Percentiles rank a stretch among this genome's conserved stretches.
phyloP scores from a whole-genome alignment of 306 rosid species.

The Canavalia gladiata region DNA sequence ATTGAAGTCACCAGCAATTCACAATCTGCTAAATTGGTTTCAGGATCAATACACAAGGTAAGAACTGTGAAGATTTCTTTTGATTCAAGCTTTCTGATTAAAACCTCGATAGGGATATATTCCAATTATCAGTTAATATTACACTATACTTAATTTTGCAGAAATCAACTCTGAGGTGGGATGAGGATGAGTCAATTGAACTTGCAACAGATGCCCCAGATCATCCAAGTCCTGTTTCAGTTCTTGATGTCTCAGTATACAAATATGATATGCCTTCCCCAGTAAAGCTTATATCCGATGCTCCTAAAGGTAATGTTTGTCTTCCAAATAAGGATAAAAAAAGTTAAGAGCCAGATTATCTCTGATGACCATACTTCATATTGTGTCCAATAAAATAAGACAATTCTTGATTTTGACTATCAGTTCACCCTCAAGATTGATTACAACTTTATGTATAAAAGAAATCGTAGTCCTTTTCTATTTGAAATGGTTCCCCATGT shows the following conservation, averaged over 20 bases:
- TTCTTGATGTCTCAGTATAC: slow-evolving; percentile 66
- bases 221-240: slow-evolving; percentile 79
- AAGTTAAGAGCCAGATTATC: slow-evolving; percentile 6
- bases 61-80: slow-evolving; percentile 44
- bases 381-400: slow-evolving; percentile 26
- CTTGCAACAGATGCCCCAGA: slow-evolving; percentile 60
- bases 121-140: slow-evolving; percentile 15
- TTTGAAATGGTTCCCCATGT: not conserved
- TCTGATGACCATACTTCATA: slow-evolving; percentile 9
- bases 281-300: slow-evolving; percentile 54
- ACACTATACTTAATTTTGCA: slow-evolving; percentile 46
- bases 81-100: slow-evolving; percentile 3
- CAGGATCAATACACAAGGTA: slow-evolving; percentile 61
- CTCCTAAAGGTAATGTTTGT: slow-evolving; percentile 63
- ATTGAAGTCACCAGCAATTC: slow-evolving; percentile 59
- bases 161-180: slow-evolving; percentile 56
- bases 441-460: slow-evolving; percentile 1
- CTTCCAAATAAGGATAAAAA: slow-evolving; percentile 2
- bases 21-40: slow-evolving; percentile 52
- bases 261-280: slow-evolving; percentile 71
- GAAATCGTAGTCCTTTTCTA: not conserved
- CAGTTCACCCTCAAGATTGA: slow-evolving; percentile 20
- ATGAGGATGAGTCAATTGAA: slow-evolving; percentile 61
- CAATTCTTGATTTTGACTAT: not conserved
- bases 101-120: not conserved